Base-by-base conservation (phyloP, 164 flowering plant species). In the Vitis labrusca region DNA sequence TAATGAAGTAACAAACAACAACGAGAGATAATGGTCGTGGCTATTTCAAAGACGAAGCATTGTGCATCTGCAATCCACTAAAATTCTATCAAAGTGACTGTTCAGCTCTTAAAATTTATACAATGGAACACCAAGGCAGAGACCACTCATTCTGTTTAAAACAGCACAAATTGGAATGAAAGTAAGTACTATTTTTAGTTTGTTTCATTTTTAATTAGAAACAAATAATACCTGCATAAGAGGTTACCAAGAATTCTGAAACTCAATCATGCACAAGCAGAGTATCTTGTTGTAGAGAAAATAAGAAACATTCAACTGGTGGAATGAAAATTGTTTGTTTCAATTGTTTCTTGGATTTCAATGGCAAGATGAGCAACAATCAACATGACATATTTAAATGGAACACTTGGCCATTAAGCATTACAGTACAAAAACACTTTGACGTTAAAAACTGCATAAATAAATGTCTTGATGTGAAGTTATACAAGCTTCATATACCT, bases 401-500 rank as follows among this genome's bases (percentile, higher is more conserved):
- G 37, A 32, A 32, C 44, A 32, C 5, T 10, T 30, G 32, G 57
- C 11, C 10, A 14, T 54, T 9, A 55, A 52, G 51, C 50, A 44
- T 50, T 50, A 6, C 3, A 59, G 15, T 44, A 23, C 16, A 54
- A 23, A 63, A 68, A 50, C n/a, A 56, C 44, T 12, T 32, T 32
- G 5, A 32, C 44, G 0, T 32, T 32, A 32, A 32, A 32, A 32
- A 32, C 44, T 8, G 14, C 12, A 5, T 1, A 49, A 48, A 64
- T 17, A 23, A 49, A 17, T 16, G 5, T 3, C 23, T 11, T 8
- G 23, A 44, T 17, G 12, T 49, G 32, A 71, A 67, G 9, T 63
- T n/a, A 8, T 30, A 29, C 13, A 54, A 65, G 17, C 50, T 15
- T 67, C 27, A 54, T 9, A 65, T 81, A 91, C 97, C 95, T 90